These are phyloP conservation scores for Ganoderma boninense DNA, from an alignment of 1,284 basidiomycete genomes.

Conservation along the genomic window DNA sequence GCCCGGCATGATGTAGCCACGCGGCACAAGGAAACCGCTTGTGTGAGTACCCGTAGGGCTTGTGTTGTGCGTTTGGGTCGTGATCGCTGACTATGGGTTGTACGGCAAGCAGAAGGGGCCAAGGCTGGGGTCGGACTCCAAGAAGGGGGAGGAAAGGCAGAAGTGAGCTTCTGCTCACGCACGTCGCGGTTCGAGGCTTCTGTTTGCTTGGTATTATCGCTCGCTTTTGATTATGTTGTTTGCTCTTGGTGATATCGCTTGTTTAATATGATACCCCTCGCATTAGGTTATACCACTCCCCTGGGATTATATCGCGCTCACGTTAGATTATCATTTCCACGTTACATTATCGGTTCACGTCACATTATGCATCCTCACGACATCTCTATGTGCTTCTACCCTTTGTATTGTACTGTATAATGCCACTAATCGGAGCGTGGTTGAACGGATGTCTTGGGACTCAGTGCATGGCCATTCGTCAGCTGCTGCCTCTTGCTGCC, in stretches of 20 bases:
- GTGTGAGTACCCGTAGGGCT: neutral
- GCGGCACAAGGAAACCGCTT: neutral
- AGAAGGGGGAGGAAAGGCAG: neutral
- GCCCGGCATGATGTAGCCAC: neutral
- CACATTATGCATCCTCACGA: neutral
- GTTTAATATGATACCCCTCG: too few species aligned
- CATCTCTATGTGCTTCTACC: neutral
- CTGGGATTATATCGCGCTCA: neutral
- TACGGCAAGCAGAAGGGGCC: too few species aligned
- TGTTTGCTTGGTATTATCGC: neutral
- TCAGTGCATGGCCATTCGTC: neutral
- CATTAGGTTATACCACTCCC: too few species aligned
- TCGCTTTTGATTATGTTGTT: neutral
- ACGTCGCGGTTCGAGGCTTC: neutral
- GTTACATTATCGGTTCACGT: neutral
- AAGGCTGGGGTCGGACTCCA: too few species aligned
- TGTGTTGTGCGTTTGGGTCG: neutral
- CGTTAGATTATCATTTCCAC: neutral
- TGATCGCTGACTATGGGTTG: neutral
- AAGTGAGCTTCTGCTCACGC: neutral
- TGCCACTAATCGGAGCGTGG: neutral
- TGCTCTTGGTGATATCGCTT: neutral
- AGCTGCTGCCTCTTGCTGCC: neutral
- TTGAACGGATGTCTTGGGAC: neutral
- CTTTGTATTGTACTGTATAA: neutral